These are phyloP conservation scores for Russula vinacea DNA, from an alignment of 768 basidiomycete species.

Conservation along the genomic window DNA sequence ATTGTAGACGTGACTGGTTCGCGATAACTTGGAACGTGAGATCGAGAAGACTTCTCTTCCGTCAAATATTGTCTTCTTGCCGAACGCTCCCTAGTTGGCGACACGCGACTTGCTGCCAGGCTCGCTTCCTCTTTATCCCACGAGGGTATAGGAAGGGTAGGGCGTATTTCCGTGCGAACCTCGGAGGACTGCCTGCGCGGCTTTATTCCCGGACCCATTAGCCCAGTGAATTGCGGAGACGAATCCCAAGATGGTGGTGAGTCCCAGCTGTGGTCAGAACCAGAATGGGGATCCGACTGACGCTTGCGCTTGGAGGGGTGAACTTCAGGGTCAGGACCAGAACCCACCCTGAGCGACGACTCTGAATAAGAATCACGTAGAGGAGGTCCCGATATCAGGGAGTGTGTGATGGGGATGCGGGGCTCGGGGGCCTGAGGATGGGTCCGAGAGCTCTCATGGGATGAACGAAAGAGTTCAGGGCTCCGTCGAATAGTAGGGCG, in stretches of 20 bases:
- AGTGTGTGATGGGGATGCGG: conserved; percentile 12
- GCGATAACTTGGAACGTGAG: conserved; percentile 4
- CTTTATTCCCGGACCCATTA: conserved; percentile 25
- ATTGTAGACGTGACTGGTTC: conserved; percentile 4
- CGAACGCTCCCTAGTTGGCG: conserved; percentile 12
- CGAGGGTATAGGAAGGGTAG: not conserved
- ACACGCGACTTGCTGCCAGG: not conserved
- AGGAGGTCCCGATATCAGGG: conserved; percentile 17
- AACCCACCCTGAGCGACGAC: conserved; percentile 22
- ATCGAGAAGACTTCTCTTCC: conserved; percentile 10
- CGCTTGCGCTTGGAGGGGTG: conserved; percentile 20
- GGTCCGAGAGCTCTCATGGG: conserved; percentile 9
- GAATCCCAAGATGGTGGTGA: conserved; percentile 13
- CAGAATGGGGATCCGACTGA: conserved; percentile 15
- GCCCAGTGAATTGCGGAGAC: conserved; percentile 9
- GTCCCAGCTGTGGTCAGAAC: conserved; percentile 23
- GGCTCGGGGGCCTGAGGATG: conserved; percentile 20
- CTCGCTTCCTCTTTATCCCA: conserved; percentile 10
- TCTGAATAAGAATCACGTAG: conserved; percentile 24
- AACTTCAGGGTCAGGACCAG: conserved; percentile 8
- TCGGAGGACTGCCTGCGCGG: conserved; percentile 21
- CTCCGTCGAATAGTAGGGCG: conserved; percentile 16
- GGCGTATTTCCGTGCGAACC: conserved; percentile 17
- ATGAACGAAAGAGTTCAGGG: conserved; percentile 14
- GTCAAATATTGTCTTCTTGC: conserved; percentile 3